These are phyloP conservation scores for Colletotrichum sp. DNA, from an alignment of 2,329 filamentous ascomycete species.

Conservation along the genomic window DNA sequence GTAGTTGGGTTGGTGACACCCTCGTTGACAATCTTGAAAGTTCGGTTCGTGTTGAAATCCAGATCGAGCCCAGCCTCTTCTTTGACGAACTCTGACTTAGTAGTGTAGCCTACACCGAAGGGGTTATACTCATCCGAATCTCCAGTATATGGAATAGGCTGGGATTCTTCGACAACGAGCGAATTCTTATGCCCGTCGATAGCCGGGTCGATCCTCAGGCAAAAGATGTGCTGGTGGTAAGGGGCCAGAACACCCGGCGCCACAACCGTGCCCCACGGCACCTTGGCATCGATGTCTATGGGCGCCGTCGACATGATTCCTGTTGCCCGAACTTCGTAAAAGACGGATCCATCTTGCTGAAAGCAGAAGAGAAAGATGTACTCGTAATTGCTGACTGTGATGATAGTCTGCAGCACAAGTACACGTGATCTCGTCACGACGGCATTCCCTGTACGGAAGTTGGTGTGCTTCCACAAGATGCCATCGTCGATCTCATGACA, in stretches of 20 bases:
- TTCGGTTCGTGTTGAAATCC: conserved; percentile 51
- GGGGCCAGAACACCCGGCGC: conserved; percentile 66
- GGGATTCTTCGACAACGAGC: conserved; percentile 43
- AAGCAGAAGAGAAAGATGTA: conserved; percentile 54
- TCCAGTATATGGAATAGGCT: conserved; percentile 44
- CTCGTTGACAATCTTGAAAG: conserved; percentile 55
- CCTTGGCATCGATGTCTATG: conserved; percentile 57
- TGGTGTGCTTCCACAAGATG: conserved; percentile 69
- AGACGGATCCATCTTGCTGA: conserved; percentile 52
- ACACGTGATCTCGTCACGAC: conserved; percentile 63
- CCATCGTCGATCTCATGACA: conserved; percentile 54
- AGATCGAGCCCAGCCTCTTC: conserved; percentile 53
- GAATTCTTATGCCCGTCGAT: conserved; percentile 65
- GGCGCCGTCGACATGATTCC: conserved; percentile 52
- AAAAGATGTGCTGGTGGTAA: conserved; percentile 74
- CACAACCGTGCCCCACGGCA: conserved; percentile 67
- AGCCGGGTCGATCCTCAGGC: conserved; percentile 63
- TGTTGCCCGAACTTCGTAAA: conserved; percentile 39
- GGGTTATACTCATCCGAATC: conserved; percentile 44
- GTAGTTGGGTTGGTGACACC: conserved; percentile 45
- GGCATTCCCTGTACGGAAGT: conserved; percentile 64
- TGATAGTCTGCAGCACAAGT: conserved; percentile 68
- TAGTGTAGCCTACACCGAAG: conserved; percentile 51
- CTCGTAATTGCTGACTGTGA: conserved; percentile 71
- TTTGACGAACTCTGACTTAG: conserved; percentile 46